phyloP scores from a whole-genome alignment of 2,329 filamentous ascomycete genomes.

The Pseudohalonectria lignicola region DNA sequence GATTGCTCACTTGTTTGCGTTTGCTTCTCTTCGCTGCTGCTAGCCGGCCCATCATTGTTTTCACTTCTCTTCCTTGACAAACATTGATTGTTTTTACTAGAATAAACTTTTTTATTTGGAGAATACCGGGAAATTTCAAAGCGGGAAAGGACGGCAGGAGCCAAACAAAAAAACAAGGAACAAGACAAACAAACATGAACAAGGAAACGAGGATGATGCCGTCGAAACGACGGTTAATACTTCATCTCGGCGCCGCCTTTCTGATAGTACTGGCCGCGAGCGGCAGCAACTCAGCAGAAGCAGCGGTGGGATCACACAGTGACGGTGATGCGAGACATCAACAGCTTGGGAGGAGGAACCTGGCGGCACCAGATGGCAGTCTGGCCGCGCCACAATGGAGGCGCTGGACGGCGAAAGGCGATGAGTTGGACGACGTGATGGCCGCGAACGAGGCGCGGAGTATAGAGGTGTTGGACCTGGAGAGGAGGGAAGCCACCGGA shows the following conservation, averaged over 20 bases:
- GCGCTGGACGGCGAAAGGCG: background rate
- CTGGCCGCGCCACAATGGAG: constrained; percentile 1
- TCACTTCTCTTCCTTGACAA: too few relatives aligned
- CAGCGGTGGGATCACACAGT: too few relatives aligned
- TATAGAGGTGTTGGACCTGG: background rate
- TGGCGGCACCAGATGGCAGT: background rate
- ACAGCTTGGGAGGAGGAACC: background rate
- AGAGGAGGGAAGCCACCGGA: background rate
- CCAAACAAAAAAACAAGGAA: background rate
- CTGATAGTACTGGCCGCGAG: background rate
- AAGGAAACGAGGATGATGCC: too few relatives aligned
- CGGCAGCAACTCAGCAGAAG: constrained; percentile 1
- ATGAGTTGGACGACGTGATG: constrained; percentile 7
- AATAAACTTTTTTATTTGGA: too few relatives aligned
- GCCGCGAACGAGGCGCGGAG: constrained; percentile 3
- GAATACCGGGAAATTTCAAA: too few relatives aligned
- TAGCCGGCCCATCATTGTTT: too few relatives aligned
- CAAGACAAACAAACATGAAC: too few relatives aligned
- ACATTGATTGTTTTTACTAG: too few relatives aligned
- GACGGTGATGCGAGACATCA: background rate
- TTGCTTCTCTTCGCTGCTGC: background rate
- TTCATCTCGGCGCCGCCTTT: background rate
- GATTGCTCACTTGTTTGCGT: constrained; percentile 6
- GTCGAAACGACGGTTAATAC: constrained; percentile 1
- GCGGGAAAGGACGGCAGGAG: constrained; percentile 8